Evolutionary conservation across 2,329 filamentous ascomycete genomes (phyloP).

Genomic region (Talaromyces marneffei): DNA sequence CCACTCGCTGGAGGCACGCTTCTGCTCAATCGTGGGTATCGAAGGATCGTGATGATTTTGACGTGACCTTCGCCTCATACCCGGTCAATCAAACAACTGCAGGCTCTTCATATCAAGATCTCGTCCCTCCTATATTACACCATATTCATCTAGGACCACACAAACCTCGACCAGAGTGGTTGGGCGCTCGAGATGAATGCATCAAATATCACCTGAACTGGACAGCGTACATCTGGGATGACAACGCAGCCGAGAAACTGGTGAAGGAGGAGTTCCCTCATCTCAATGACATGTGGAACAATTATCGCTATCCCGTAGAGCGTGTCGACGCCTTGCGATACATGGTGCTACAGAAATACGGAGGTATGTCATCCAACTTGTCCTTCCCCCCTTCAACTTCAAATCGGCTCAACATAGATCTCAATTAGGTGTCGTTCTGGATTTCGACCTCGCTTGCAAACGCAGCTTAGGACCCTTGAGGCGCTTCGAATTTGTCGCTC

Average conservation of each 20-base stretch:
- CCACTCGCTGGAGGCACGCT: conserved; percentile 10
- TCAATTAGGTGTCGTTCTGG: conserved; percentile 24
- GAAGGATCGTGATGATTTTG: conserved; percentile 10
- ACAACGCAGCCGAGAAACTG: conserved; percentile 14
- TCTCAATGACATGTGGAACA: conserved; percentile 17
- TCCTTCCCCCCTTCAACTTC: neutral
- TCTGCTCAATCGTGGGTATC: conserved; percentile 7
- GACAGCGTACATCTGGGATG: conserved; percentile 17
- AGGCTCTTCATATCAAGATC: conserved; percentile 4
- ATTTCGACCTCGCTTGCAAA: conserved; percentile 37
- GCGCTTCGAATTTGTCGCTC: conserved; percentile 39
- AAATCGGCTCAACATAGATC: neutral
- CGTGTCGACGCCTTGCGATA: conserved; percentile 22
- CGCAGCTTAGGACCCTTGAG: conserved; percentile 37
- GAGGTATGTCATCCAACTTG: conserved; percentile 17
- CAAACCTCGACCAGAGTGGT: conserved; percentile 17
- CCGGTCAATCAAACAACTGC: conserved; percentile 10
- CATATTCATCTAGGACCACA: conserved; percentile 17
- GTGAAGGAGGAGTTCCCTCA: conserved; percentile 18
- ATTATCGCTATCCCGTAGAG: conserved; percentile 19
- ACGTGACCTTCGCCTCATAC: conserved; percentile 13
- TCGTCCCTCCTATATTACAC: conserved; percentile 14
- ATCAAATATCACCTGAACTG: conserved; percentile 17
- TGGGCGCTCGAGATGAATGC: conserved; percentile 16
- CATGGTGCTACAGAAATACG: conserved; percentile 20